Base-by-base conservation (phyloP, 441 rosid species). In the Gossypium aridum region DNA sequence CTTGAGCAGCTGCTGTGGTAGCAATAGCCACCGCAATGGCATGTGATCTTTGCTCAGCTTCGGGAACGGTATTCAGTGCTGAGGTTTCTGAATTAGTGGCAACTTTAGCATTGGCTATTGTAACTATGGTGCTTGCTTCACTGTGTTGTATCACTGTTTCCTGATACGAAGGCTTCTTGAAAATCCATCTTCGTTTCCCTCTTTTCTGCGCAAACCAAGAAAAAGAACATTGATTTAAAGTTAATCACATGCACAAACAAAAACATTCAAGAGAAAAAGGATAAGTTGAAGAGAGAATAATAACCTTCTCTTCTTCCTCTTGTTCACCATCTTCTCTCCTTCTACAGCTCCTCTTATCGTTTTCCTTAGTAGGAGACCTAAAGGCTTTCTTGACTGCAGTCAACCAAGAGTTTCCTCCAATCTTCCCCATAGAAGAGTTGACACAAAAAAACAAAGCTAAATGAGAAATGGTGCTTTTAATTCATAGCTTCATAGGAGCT, bases 381-480 rank as follows among this genome's bases (percentile, higher is more conserved):
- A 87, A 87, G 65, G 82, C 89, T 49, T 80, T 83, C 78, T 81
- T 85, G n/a, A 88, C 84, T 34, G 82, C 83, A 62, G 77, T 76
- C 51, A 88, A 57, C 90, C 92, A 88, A 19, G 88, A 84, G 79
- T 77, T 86, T 34, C 87, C 89, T 31, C 84, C 82, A 3, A 61
- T 75, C 71, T 82, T 86, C 67, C 85, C 84, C 87, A 83, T 87
- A 68, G 71, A 54, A 64, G 64, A 16, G 28, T 31, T 45, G 68
- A 74, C 70, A 62, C 57, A 73, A 14, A n/a, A 56, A 22, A 37
- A n/a, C 67, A 37, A 49, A 57, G 59, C 77, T 17, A 65, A 56
- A 22, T 16, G 17, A 25, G 19, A 23, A 13, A 49, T 45, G 60
- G 23, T n/a, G 72, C n/a, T n/a, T 51, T 69, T 16, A 55, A 22